Evolutionary conservation across 1,139 yeast genomes (phyloP).

Genomic region (Protomyces inouyei): DNA sequence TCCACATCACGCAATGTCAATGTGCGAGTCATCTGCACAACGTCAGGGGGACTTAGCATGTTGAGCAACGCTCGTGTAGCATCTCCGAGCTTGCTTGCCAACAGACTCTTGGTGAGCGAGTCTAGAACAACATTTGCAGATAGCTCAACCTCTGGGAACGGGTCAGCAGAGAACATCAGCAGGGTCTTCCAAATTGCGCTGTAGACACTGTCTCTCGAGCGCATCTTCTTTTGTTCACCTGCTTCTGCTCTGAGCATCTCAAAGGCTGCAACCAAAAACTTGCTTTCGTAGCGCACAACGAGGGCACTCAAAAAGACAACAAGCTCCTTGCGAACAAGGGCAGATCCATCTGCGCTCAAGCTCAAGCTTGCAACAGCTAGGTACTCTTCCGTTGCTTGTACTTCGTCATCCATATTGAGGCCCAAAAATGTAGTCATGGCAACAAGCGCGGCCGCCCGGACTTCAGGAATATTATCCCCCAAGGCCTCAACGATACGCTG

Average conservation of each 20-base stretch:
- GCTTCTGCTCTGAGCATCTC: conserved; percentile 76
- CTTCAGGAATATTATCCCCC: conserved; percentile 92
- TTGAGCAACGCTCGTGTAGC: conserved; percentile 53
- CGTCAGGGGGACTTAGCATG: conserved; percentile 6
- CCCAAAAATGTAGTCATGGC: conserved; percentile 65
- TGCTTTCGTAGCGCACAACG: conserved; percentile 62
- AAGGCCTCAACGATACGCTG: conserved; percentile 55
- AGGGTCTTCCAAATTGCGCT: conserved; percentile 84
- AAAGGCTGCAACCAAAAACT: conserved; percentile 82
- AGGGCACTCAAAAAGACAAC: conserved; percentile 71
- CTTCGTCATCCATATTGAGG: conserved; percentile 43
- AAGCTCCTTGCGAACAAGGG: conserved; percentile 81
- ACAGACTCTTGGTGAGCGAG: conserved; percentile 60
- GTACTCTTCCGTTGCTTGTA: conserved; percentile 41
- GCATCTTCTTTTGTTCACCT: conserved; percentile 36
- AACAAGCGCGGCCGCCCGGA: conserved; percentile 73
- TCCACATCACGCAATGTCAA: conserved; percentile 7
- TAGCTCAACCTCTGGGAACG: conserved; percentile 73
- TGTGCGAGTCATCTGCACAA: conserved; percentile 7
- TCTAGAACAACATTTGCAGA: conserved; percentile 74
- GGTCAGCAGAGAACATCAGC: conserved; percentile 78
- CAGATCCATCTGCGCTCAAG: conserved; percentile 75
- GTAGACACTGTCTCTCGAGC: conserved; percentile 74
- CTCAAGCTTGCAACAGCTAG: conserved; percentile 47
- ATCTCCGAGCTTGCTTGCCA: conserved; percentile 58